Evolutionary conservation across 345 rosid species (phyloP).

Genomic region (Acer campestre): DNA sequence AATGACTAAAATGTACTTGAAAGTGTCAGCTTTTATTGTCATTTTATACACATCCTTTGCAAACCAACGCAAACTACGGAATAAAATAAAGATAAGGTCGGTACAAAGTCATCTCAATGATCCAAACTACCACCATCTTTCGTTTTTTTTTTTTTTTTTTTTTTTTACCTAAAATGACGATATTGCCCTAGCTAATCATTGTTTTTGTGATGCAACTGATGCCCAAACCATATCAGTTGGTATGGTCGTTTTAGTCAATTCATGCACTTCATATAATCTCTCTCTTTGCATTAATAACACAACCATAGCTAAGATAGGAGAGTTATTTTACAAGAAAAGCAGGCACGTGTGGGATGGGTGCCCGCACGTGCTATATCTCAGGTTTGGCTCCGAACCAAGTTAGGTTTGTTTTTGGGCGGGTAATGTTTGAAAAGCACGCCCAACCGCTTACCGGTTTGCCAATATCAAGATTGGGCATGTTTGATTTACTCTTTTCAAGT

Average conservation of each 20-base stretch:
- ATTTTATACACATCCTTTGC: constrained; percentile 34
- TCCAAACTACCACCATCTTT: constrained; percentile 57
- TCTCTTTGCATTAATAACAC: constrained; percentile 16
- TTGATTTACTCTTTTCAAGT: constrained; percentile 30
- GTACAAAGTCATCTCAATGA: constrained; percentile 64
- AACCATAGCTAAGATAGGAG: constrained; percentile 3
- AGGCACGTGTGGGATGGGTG: constrained; percentile 16
- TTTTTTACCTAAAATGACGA: constrained; percentile 14
- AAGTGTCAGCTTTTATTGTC: constrained; percentile 26
- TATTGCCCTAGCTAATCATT: constrained; percentile 32
- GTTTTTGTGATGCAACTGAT: background rate
- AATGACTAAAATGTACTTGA: constrained; percentile 16
- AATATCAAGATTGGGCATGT: constrained; percentile 40
- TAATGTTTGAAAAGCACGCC: constrained; percentile 53
- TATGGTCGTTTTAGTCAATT: constrained; percentile 30
- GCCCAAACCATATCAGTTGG: constrained; percentile 18
- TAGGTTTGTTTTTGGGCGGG: constrained; percentile 34
- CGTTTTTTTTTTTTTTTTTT: constrained; percentile 9
- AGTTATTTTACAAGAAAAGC: background rate
- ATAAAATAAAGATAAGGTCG: constrained; percentile 58
- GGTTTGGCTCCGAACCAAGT: constrained; percentile 28
- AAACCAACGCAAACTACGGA: constrained; percentile 52
- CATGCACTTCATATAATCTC: background rate
- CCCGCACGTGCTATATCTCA: constrained; percentile 34
- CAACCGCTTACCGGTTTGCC: constrained; percentile 54